Evolutionary conservation across 352 stramenopile species (phyloP).

Genomic region (Globisporangium camurandrum): DNA sequence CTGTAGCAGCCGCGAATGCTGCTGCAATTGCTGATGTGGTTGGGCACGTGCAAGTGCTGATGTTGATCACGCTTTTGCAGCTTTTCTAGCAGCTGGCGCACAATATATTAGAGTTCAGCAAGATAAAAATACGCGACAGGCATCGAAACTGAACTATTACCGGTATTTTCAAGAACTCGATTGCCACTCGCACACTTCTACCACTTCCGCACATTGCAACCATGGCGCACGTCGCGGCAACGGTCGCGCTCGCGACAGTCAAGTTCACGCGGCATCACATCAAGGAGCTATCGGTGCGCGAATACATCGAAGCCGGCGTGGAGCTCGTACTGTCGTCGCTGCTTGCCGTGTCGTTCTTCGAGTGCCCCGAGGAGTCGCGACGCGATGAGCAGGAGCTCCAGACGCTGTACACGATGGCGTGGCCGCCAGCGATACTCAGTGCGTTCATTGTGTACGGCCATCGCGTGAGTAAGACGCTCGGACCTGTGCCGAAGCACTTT

Average conservation of each 20-base stretch:
- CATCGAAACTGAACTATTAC: no score
- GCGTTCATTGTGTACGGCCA: slow-evolving; percentile 48
- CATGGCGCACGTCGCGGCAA: background rate
- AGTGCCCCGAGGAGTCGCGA: slow-evolving; percentile 33
- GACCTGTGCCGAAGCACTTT: slow-evolving; percentile 50
- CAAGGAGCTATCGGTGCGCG: slow-evolving; percentile 46
- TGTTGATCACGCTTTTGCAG: no score
- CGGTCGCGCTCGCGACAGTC: slow-evolving; percentile 15
- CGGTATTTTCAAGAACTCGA: background rate
- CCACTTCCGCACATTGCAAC: background rate
- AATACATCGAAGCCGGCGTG: slow-evolving; percentile 43
- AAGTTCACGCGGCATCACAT: slow-evolving; percentile 19
- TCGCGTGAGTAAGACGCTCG: slow-evolving; percentile 25
- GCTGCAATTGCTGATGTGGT: no score
- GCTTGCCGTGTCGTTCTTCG: slow-evolving; percentile 66
- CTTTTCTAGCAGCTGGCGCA: no score
- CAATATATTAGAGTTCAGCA: no score
- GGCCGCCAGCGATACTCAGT: slow-evolving; percentile 39
- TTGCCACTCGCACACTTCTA: background rate
- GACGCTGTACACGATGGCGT: slow-evolving; percentile 58
- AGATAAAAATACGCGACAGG: no score
- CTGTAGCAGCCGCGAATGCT: no score
- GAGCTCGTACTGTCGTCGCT: slow-evolving; percentile 71
- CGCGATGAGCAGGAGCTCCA: slow-evolving; percentile 65
- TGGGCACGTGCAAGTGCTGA: no score